These are phyloP conservation scores for Backusella tarrabulga DNA, from an alignment of 192 early-diverging fungal species.

Conservation along the genomic window DNA sequence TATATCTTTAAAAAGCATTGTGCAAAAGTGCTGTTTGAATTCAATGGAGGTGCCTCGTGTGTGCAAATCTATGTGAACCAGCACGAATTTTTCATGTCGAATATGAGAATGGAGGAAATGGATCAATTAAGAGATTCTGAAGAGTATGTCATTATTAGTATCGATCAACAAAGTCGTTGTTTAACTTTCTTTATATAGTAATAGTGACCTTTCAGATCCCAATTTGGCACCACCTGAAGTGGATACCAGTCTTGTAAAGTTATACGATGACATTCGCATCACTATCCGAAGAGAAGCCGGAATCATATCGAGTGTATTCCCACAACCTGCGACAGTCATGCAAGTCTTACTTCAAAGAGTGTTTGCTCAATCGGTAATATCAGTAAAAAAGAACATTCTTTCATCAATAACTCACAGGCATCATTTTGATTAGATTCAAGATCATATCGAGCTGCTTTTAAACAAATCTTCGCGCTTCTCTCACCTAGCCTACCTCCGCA, in stretches of 20 bases:
- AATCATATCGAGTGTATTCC: conserved; percentile 92
- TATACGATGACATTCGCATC: conserved; percentile 84
- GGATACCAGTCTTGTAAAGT: conserved; percentile 66
- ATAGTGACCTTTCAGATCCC: conserved; percentile 51
- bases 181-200: conserved; percentile 19
- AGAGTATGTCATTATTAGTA: conserved; percentile 24
- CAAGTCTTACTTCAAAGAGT: conserved; percentile 92
- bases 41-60: conserved; percentile 95
- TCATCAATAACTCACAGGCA: neutral
- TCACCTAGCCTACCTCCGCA: conserved; percentile 77
- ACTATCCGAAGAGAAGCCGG: conserved; percentile 87
- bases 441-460: conserved; percentile 81
- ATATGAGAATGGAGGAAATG: conserved; percentile 64
- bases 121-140: conserved; percentile 36
- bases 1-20: conserved; percentile 53
- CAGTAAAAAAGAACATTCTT: neutral
- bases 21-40: conserved; percentile 85
- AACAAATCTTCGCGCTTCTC: conserved; percentile 67
- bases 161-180: neutral
- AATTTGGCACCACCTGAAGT: conserved; percentile 56
- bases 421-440: conserved; percentile 69
- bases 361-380: conserved; percentile 89
- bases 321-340: conserved; percentile 86
- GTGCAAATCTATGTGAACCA: conserved; percentile 96
- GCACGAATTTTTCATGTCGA: conserved; percentile 92